phyloP scores from a whole-genome alignment of 768 basidiomycete genomes.

The Leucogyrophana mollusca region DNA sequence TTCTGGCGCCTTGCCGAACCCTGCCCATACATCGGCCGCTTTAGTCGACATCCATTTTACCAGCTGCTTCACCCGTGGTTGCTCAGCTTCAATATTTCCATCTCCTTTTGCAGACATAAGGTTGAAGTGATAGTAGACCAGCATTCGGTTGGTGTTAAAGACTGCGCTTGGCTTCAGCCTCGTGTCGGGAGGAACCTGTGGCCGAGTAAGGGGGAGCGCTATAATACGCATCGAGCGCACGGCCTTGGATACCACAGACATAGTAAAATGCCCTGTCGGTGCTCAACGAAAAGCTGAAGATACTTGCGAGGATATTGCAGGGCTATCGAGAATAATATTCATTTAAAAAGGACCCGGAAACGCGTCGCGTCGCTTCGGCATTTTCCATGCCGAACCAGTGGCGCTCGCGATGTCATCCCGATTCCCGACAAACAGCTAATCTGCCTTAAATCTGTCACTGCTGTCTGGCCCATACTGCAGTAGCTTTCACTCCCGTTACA shows the following conservation, averaged over 20 bases:
- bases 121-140: conserved; percentile 44
- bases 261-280: conserved; percentile 1
- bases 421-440: too few species aligned
- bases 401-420: too few species aligned
- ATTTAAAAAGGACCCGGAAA: too few species aligned
- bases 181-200: conserved; percentile 11
- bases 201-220: conserved; percentile 41
- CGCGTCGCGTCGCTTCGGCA: too few species aligned
- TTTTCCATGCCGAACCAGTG: too few species aligned
- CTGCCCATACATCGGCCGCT: conserved; percentile 57
- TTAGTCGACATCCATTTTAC: conserved; percentile 51
- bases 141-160: conserved; percentile 15
- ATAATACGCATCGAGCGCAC: conserved; percentile 42
- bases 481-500: too few species aligned
- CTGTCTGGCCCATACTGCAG: too few species aligned
- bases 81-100: conserved; percentile 40
- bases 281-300: too few species aligned
- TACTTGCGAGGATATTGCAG: too few species aligned
- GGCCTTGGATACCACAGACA: conserved; percentile 13
- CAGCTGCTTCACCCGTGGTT: conserved; percentile 18
- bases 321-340: too few species aligned
- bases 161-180: conserved; percentile 7
- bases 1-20: conserved; percentile 62
- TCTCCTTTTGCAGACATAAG: conserved; percentile 25
- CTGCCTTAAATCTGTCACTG: too few species aligned